A percentile compares a stretch with the other conserved stretches of the same genome.
phyloP scores from a whole-genome alignment of 78 protist genomes.

The Monosiga brevicollis region DNA sequence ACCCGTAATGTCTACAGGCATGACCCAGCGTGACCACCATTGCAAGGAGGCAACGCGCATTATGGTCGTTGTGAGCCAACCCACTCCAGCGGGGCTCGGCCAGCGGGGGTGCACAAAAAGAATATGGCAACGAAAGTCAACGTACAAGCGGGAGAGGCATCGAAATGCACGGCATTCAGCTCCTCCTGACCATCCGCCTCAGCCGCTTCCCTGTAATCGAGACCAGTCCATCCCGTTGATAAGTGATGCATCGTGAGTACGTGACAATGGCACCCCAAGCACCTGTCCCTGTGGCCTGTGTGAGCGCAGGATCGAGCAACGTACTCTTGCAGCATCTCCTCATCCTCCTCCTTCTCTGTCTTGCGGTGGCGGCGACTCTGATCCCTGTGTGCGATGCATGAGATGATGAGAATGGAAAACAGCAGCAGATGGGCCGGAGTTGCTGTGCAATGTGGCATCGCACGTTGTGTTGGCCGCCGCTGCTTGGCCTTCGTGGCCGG shows the following conservation, averaged over 20 bases:
- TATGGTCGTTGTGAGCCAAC: background rate
- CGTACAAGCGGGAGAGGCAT: background rate
- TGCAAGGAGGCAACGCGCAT: background rate
- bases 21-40: background rate
- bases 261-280: background rate
- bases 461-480: too few relatives aligned
- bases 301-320: background rate
- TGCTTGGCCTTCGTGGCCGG: too few relatives aligned
- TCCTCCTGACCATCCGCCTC: too few relatives aligned
- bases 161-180: background rate
- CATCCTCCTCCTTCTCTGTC: background rate
- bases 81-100: too few relatives aligned
- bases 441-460: too few relatives aligned
- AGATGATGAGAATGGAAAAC: background rate
- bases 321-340: background rate
- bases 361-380: background rate
- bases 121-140: background rate
- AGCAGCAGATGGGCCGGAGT: background rate
- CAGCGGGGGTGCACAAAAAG: background rate
- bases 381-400: background rate
- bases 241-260: too few relatives aligned
- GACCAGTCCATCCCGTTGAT: too few relatives aligned
- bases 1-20: conserved; percentile 1
- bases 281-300: background rate
- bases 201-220: too few relatives aligned